Conservation (phyloP, 306 rosid genomes). For the Oxytropis ochrocephala region DNA sequence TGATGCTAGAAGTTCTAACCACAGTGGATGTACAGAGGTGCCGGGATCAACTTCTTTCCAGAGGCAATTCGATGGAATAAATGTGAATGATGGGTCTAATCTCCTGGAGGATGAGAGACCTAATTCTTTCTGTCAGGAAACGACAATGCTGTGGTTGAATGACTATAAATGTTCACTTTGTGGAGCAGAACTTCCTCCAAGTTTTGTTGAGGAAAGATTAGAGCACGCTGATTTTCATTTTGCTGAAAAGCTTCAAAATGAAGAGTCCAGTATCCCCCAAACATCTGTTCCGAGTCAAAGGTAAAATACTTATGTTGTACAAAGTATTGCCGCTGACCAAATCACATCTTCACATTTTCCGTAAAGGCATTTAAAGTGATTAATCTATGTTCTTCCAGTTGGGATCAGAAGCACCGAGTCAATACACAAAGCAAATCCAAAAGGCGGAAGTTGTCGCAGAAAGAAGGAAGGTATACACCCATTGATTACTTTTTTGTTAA, state of each 20-base stretch:
- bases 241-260: conserved; percentile 82
- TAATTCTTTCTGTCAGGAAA: conserved; percentile 31
- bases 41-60: conserved; percentile 29
- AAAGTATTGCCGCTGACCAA: no score
- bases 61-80: conserved; percentile 23
- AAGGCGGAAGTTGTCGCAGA: conserved; percentile 48
- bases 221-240: conserved; percentile 91
- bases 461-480: conserved; percentile 53
- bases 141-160: conserved; percentile 52
- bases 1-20: conserved; percentile 24
- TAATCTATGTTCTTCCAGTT: conserved; percentile 32
- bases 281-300: conserved; percentile 28
- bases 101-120: conserved; percentile 17
- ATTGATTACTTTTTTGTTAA: conserved; percentile 68
- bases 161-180: conserved; percentile 83
- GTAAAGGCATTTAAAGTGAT: not conserved
- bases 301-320: conserved; percentile 28
- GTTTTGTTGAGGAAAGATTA: conserved; percentile 72
- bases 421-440: conserved; percentile 46
- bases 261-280: conserved; percentile 51
- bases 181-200: conserved; percentile 72
- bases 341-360: not conserved
- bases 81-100: conserved; percentile 19
- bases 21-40: conserved; percentile 3
- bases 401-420: conserved; percentile 28